Percentiles rank a stretch among this genome's conserved stretches.
Conservation (phyloP, 129 eudicot species). For the Arctium minus region DNA sequence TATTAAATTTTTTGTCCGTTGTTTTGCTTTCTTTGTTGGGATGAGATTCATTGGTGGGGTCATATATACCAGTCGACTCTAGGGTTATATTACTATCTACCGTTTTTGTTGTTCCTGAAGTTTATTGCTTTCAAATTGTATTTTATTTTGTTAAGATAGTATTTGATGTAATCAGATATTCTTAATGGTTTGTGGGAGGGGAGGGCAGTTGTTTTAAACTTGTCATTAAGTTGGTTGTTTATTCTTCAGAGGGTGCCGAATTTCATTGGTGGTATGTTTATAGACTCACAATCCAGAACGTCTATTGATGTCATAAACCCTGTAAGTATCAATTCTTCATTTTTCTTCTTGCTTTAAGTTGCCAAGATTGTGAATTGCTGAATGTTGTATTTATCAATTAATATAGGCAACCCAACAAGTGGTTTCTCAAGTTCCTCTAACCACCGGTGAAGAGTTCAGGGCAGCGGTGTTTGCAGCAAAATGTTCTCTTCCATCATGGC, state of each 20-base stretch:
- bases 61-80: neutral
- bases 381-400: neutral
- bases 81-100: neutral
- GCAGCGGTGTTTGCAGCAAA: slow-evolving; percentile 96
- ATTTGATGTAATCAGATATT: neutral
- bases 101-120: neutral
- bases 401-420: slow-evolving; percentile 88
- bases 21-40: neutral
- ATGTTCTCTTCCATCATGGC: slow-evolving; percentile 84
- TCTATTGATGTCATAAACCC: slow-evolving; percentile 81
- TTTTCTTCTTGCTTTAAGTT: neutral
- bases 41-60: neutral
- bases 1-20: neutral
- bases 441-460: slow-evolving; percentile 73
- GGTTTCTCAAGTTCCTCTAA: slow-evolving; percentile 80
- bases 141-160: neutral
- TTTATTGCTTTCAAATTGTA: slow-evolving; percentile 6
- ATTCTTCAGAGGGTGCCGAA: slow-evolving; percentile 72
- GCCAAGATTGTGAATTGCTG: neutral
- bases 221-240: neutral
- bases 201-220: slow-evolving; percentile 3
- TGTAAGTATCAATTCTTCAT: slow-evolving; percentile 38
- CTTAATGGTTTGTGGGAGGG: neutral
- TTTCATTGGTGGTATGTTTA: slow-evolving; percentile 82
- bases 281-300: slow-evolving; percentile 71